Evolutionary conservation across 2,329 filamentous ascomycete species (phyloP), one percentile per base, ranked within the genome.

Genomic region (Aspergillus pseudonomiae): DNA sequence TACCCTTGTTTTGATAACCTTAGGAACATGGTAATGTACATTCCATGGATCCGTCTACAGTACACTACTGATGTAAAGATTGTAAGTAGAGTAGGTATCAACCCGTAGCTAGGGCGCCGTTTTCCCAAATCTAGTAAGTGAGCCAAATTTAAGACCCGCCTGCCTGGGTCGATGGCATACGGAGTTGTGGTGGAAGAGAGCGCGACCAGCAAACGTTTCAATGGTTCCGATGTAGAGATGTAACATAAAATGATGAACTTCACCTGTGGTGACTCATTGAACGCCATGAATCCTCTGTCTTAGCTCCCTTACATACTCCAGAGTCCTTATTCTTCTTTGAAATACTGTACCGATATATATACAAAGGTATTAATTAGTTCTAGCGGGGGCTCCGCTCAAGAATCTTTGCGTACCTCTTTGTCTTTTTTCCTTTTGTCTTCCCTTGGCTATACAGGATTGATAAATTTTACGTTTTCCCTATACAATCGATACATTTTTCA

Each of bases 1-100:
- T 57, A 45, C 16, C 34, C 57, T 11, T 34, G 24, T 34, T 55
- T 45, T 57, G 24, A 59, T 56, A 66, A n/a, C 46, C 53, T 53
- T 26, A 62, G 32, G 16, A 39, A 11, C 14, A 16, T 32, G 19
- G 12, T 43, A 28, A 36, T 53, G 32, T 30, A 34, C 28, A 52
- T 30, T 52, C 26, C 46, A 32, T 52, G 11, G 6, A 28, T 32
- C 12, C 45, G 26, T 32, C 26, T 16, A 30, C 12, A 32, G 46
- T 10, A 19, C 14, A 19, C 32, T 4, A n/a, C 46, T 28, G 46
- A 52, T 50, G 46, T 50, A 30, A 19, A 12, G 24, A 50, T 19
- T 52, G 12, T 30, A 52, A 30, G 26, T 14, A 19, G 26, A 52
- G 28, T 28, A 28, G 26, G 26, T 32, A 30, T 30, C 24, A 28